phyloP scores from a whole-genome alignment of 345 rosid genomes.

The Zanthoxylum bungeanum region DNA sequence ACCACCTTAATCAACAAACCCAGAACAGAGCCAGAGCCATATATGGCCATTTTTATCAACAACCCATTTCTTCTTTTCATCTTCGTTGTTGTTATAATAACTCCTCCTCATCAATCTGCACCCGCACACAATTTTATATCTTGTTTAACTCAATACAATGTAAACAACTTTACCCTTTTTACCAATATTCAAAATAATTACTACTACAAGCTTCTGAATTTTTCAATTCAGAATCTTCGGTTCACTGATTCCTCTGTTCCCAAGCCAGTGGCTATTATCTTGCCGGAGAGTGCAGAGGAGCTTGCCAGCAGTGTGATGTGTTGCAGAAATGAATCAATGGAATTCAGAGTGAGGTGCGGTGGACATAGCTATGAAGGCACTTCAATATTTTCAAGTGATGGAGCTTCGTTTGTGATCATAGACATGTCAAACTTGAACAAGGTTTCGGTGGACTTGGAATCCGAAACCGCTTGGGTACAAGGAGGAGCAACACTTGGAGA shows the following conservation, averaged over 20 bases:
- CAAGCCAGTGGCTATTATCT: slow-evolving; percentile 39
- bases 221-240: slow-evolving; percentile 45
- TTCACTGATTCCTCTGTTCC: slow-evolving; percentile 35
- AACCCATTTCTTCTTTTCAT: neutral
- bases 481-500: slow-evolving; percentile 60
- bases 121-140: slow-evolving; percentile 23
- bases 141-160: slow-evolving; percentile 32
- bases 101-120: slow-evolving; percentile 5
- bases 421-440: slow-evolving; percentile 47
- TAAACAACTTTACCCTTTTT: slow-evolving; percentile 45
- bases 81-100: neutral
- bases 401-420: slow-evolving; percentile 39
- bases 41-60: slow-evolving; percentile 8
- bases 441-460: slow-evolving; percentile 28
- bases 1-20: neutral
- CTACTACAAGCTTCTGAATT: slow-evolving; percentile 39
- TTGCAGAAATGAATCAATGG: slow-evolving; percentile 24
- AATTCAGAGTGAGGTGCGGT: slow-evolving; percentile 50
- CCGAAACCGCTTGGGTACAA: slow-evolving; percentile 47
- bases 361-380: slow-evolving; percentile 63
- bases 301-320: slow-evolving; percentile 32
- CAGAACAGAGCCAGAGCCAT: neutral
- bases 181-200: slow-evolving; percentile 23
- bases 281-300: slow-evolving; percentile 34
- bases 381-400: slow-evolving; percentile 35